Base-by-base conservation (phyloP, 192 early-diverging fungal genomes). In the Coemansia reversa region DNA sequence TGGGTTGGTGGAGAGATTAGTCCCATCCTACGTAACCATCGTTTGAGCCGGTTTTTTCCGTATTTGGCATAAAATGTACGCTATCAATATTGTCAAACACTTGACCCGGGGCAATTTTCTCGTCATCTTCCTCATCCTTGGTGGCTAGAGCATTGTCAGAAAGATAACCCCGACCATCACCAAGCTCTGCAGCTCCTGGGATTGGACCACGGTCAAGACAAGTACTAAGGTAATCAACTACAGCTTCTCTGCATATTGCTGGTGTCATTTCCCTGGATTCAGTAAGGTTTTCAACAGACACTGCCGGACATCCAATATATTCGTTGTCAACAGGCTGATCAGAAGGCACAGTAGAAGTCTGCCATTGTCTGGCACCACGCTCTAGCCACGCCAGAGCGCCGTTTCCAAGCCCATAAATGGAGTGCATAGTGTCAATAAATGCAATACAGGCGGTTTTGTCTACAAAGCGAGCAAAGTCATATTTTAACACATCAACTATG, bases 341-440 rank as follows among this genome's bases (percentile, higher is more conserved):
- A 5, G 25, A 39, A 2, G 64, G 42, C 12, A 66, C 63, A 16
- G 18, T 28, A 19, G 39, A 54, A 6, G 72, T 64, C 19, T 60
- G 57, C 77, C 77, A 79, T 4, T 74, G 64, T 53, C 28, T 70
- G 0, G 72, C 70, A 8, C 51, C 60, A 3, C 14, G 19, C 7
- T 20, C 23, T 3, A 79, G 65, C 77, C 77, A 79, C 0, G 24
- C 19, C 24, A 70, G 3, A 1, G 66, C 12, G 7, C 56, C 68
- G 0, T 55, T 19, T 4, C n/a, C 57, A 24, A 79, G 48, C 30
- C 58, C 55, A 47, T 62, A 71, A 24, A 53, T 55, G 45, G 76
- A 62, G 33, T 79, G 76, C 7, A 33, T 55, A 2, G 76, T 74
- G 33, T 79, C 76, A 48, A 79, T 74, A 67, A 74, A 79, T 6